These are phyloP conservation scores for Xylariaceae sp. DNA, from an alignment of 2,329 filamentous ascomycete genomes.

Conservation along the genomic window DNA sequence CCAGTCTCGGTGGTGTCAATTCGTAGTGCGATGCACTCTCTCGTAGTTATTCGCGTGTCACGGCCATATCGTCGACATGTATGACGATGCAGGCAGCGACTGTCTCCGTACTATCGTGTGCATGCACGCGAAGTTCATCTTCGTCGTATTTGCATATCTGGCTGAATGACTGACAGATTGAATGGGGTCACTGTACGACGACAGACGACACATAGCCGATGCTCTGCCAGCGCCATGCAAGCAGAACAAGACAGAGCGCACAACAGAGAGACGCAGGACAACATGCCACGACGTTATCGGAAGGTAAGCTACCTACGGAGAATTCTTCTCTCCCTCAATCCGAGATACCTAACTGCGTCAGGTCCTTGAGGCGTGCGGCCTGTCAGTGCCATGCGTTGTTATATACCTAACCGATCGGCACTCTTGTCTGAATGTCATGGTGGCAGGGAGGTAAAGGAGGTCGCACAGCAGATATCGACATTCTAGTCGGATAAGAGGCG, in stretches of 20 bases:
- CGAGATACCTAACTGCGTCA: slow-evolving; percentile 5
- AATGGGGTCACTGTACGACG: background rate
- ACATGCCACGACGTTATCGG: slow-evolving; percentile 10
- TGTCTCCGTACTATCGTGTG: background rate
- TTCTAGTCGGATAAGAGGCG: slow-evolving; percentile 9
- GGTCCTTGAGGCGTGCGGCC: background rate
- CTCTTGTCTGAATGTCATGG: background rate
- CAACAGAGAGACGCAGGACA: slow-evolving; percentile 1
- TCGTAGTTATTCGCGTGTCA: background rate
- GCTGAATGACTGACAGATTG: background rate
- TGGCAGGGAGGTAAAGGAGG: background rate
- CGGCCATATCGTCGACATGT: background rate
- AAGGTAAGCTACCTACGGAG: slow-evolving; percentile 10
- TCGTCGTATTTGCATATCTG: background rate
- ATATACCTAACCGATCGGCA: background rate
- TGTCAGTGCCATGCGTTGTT: background rate
- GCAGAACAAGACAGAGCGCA: background rate
- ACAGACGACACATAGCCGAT: background rate
- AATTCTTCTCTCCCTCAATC: slow-evolving; percentile 3
- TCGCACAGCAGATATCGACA: background rate
- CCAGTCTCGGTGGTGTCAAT: no score
- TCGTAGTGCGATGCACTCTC: background rate
- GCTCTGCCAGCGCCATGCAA: background rate
- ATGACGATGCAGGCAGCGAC: background rate
- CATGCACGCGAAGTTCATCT: background rate